Percentiles rank a stretch among this genome's conserved stretches.
Evolutionary conservation across 306 rosid species (phyloP).

Genomic region (Astragalus membranaceus): DNA sequence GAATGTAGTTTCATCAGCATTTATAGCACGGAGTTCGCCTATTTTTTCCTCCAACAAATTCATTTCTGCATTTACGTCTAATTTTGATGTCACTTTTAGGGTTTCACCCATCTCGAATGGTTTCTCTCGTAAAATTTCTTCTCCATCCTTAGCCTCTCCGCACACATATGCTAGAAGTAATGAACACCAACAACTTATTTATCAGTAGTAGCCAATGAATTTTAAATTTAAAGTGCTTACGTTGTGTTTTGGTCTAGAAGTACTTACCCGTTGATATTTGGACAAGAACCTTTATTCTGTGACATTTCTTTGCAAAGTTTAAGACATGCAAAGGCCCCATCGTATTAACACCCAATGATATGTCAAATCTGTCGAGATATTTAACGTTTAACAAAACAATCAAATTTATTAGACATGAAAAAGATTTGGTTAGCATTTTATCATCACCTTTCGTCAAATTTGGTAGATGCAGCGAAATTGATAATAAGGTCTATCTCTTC

Average conservation of each 20-base stretch:
- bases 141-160: slow-evolving; percentile 13
- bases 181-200: background rate
- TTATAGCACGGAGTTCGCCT: background rate
- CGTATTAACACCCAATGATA: slow-evolving; percentile 27
- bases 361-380: slow-evolving; percentile 25
- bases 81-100: background rate
- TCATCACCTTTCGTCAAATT: slow-evolving; percentile 35
- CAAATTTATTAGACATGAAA: background rate
- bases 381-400: background rate
- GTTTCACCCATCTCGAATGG: slow-evolving; percentile 26
- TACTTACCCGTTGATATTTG: slow-evolving; percentile 41
- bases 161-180: slow-evolving; percentile 38
- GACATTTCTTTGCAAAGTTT: slow-evolving; percentile 34
- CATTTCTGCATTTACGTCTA: slow-evolving; percentile 17
- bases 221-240: too few species aligned
- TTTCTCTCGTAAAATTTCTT: background rate
- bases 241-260: too few species aligned
- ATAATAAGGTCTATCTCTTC: slow-evolving; percentile 24
- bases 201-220: background rate
- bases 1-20: background rate
- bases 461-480: slow-evolving; percentile 33
- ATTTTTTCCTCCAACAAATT: background rate
- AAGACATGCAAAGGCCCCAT: slow-evolving; percentile 28
- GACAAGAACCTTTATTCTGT: slow-evolving; percentile 9
- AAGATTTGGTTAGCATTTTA: background rate